Base-by-base conservation (phyloP, 2,329 filamentous ascomycete species). In the Colletotrichum cereale region DNA sequence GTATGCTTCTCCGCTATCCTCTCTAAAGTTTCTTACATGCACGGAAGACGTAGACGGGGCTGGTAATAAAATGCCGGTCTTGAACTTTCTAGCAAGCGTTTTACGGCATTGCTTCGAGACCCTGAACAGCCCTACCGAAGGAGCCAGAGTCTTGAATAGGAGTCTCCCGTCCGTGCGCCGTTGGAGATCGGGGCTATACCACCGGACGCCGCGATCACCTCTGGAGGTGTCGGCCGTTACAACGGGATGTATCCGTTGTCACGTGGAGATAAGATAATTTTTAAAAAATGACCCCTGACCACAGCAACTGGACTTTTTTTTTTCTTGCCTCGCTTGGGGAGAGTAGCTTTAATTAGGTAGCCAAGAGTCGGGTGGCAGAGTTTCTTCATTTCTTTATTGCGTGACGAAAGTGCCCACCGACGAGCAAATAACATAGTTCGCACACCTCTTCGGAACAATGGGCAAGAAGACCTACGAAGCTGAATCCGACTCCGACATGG, bases 191-290 rank as follows among this genome's bases (percentile, higher is more conserved):
- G 56, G 55, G 10, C 24, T 42, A 26, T 40, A 42, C 47, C 55
- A 24, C 55, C 40, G 48, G 47, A n/a, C n/a, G 31, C 24, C 53
- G 56, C 36, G 24, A 60, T 34, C 21, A 31, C n/a, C 34, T 38
- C 16, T 31, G 38, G 18, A 16, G 14, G 24, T 18, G 11, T 34
- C 16, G n/a, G 40, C 55, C 42, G 36, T 53, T 66, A 26, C 29
- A 44, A 55, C 44, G 24, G 29, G 12, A 40, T 18, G 18, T 14
- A 5, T n/a, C n/a, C n/a, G n/a, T n/a, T 11, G 40, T 70, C 67
- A 70, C 67, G 63, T 71, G 64, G 11, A 3, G 69, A 72, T 72
- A 69, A 72, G 69, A 72, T 69, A 69, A 26, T 11, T n/a, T n/a
- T n/a, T n/a, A n/a, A n/a, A 12, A 55, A 18, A 40, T n/a, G 52